Base-by-base conservation (phyloP, 176 grass and related monocot genomes). In the Coix lacrymajobi region DNA sequence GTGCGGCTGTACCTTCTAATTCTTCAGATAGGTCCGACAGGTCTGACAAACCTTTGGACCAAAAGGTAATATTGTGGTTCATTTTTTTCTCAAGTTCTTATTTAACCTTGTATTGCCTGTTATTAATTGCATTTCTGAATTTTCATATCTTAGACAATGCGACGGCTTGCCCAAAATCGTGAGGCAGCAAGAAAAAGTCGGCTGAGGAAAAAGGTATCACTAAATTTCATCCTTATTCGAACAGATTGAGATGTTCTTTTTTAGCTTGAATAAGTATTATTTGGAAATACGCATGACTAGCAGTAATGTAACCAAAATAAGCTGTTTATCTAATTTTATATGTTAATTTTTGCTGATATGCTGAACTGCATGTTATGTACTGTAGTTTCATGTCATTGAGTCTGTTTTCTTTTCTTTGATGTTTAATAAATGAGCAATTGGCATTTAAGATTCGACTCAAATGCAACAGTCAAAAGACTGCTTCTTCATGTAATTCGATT, bases 181-280 rank as follows among this genome's bases (percentile, higher is more conserved):
- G 91, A 93, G 80, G 91, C 91, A 22, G 91, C 91, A 71, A 87
- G 91, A 65, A 93, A 93, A 82, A 93, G 91, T 79, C 81, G 91
- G 7, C 46, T 93, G 46, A 93, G 88, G 78, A 93, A 93, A 88
- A 93, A 93, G 88, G 91, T 93, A 79, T 44, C 0, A 2, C 22
- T 62, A 62, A 52, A 78, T 13, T 24, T 68, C 34, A 11, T 60
- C 20, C 19, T 39, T 75, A 40, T 69, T 7, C 10, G 16, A 11
- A 24, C 25, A 80, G 2, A 28, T 56, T n/a, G 25, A 52, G 20
- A 13, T 68, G 14, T 11, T 61, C 24, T 6, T 52, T 34, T 62
- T 69, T 30, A 24, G 69, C 63, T 62, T 11, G 4, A 61, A 38
- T 69, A n/a, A 24, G 62, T 48, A 26, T 62, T 71, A 8, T 49